Conservation (phyloP, 257 asterid genomes). For the Penstemon newberryi region DNA sequence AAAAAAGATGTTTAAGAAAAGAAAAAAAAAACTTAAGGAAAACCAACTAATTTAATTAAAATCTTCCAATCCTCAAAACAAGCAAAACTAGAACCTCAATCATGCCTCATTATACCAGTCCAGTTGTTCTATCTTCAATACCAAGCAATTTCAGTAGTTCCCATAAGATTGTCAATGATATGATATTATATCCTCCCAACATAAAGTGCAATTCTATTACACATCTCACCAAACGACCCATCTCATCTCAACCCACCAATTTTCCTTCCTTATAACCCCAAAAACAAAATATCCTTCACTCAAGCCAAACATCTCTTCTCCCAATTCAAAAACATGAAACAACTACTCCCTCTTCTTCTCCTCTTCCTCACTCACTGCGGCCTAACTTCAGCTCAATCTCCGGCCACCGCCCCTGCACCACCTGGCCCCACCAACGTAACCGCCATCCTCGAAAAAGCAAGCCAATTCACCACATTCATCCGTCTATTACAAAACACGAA, state of each 20-base stretch:
- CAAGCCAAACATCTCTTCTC: constrained; percentile 11
- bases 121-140: constrained; percentile 34
- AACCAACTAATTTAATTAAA: not conserved
- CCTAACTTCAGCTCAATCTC: constrained; percentile 37
- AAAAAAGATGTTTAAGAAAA: too few relatives aligned
- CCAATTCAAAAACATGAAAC: constrained; percentile 4
- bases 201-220: constrained; percentile 27
- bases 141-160: constrained; percentile 47
- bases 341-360: not conserved
- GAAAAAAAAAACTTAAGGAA: not conserved
- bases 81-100: constrained; percentile 14
- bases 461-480: constrained; percentile 42
- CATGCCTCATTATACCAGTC: not conserved
- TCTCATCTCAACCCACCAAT: constrained; percentile 24
- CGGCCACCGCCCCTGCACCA: constrained; percentile 49
- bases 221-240: constrained; percentile 30
- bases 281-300: not conserved
- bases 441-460: constrained; percentile 52
- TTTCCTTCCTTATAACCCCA: constrained; percentile 11
- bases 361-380: not conserved
- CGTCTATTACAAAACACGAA: constrained; percentile 54
- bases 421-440: constrained; percentile 47
- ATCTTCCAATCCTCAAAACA: not conserved
- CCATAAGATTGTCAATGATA: constrained; percentile 28
- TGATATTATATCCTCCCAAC: constrained; percentile 34